phyloP scores from a whole-genome alignment of 441 rosid species.

The Hura crepitans region DNA sequence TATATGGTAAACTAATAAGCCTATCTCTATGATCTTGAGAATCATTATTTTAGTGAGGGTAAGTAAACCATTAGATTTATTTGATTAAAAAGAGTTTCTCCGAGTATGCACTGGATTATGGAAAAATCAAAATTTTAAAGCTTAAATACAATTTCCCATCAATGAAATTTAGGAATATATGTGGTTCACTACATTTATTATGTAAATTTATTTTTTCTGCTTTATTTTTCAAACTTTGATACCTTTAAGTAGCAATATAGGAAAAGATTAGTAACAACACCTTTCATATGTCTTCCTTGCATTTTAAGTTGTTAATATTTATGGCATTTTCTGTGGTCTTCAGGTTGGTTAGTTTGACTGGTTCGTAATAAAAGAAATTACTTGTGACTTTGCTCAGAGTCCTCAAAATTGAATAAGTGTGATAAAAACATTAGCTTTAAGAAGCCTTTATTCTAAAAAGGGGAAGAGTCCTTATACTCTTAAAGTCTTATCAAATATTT shows the following conservation, averaged over 20 bases:
- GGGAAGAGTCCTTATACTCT: not conserved
- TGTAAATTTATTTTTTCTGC: not conserved
- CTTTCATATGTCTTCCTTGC: not conserved
- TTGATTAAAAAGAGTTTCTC: not conserved
- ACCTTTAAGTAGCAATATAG: not conserved
- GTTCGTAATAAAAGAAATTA: not conserved
- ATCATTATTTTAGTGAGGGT: not conserved
- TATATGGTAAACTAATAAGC: not conserved
- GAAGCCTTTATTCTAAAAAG: not conserved
- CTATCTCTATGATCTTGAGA: not conserved
- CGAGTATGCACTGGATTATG: not conserved
- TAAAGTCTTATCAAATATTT: not conserved
- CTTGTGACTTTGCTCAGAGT: not conserved
- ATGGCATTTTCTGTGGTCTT: not conserved
- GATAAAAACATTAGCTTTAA: not conserved
- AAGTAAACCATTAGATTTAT: not conserved
- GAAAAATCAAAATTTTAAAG: not conserved
- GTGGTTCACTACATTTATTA: not conserved
- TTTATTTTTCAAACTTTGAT: not conserved
- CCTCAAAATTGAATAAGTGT: not conserved
- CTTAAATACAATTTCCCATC: not conserved
- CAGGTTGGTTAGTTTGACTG: not conserved
- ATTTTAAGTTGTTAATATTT: not conserved
- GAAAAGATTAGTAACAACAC: not conserved
- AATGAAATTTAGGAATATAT: not conserved